Percentiles rank a stretch among this genome's conserved stretches.
Evolutionary conservation across 352 stramenopile species (phyloP).

Genomic region (Phytopythium kandeliae): DNA sequence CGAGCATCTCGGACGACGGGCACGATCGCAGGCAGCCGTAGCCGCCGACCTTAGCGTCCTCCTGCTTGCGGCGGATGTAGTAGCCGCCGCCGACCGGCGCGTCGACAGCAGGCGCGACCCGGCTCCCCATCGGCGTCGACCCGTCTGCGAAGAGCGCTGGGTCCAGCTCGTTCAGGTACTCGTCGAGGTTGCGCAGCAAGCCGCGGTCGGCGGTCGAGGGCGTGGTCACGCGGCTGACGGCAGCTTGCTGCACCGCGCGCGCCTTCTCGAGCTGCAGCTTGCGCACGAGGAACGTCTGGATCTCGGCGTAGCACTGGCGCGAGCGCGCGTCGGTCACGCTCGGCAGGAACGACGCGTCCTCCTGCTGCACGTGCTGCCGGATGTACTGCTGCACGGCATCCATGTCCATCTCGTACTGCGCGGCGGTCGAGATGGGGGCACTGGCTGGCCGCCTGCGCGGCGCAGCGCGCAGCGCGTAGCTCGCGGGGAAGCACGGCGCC

Average conservation of each 20-base stretch:
- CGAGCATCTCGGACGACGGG: background rate
- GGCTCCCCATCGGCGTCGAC: background rate
- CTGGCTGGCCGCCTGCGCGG: slow-evolving; percentile 25
- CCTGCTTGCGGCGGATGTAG: slow-evolving; percentile 35
- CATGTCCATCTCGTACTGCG: slow-evolving; percentile 45
- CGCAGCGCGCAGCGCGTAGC: background rate
- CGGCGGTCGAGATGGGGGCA: slow-evolving; percentile 22
- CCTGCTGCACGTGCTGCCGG: slow-evolving; percentile 30
- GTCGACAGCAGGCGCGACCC: slow-evolving; percentile 12
- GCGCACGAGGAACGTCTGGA: slow-evolving; percentile 46
- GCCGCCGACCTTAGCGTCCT: slow-evolving; percentile 20
- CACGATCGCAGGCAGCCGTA: background rate
- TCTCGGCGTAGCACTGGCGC: slow-evolving; percentile 48
- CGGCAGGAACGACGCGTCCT: slow-evolving; percentile 22
- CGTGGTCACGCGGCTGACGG: background rate
- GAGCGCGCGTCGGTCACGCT: slow-evolving; percentile 47
- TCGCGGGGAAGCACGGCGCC: background rate
- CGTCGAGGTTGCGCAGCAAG: slow-evolving; percentile 36
- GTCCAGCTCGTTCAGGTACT: slow-evolving; percentile 54
- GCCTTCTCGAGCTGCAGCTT: slow-evolving; percentile 29
- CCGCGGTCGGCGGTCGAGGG: slow-evolving; percentile 10
- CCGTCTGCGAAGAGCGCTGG: slow-evolving; percentile 30
- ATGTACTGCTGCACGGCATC: slow-evolving; percentile 50
- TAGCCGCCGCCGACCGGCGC: slow-evolving; percentile 24
- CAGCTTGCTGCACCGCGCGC: background rate